Evolutionary conservation across 208 protist genomes (phyloP), one percentile per base, ranked within the genome.

Genomic region (Herpetomonas muscarum): DNA sequence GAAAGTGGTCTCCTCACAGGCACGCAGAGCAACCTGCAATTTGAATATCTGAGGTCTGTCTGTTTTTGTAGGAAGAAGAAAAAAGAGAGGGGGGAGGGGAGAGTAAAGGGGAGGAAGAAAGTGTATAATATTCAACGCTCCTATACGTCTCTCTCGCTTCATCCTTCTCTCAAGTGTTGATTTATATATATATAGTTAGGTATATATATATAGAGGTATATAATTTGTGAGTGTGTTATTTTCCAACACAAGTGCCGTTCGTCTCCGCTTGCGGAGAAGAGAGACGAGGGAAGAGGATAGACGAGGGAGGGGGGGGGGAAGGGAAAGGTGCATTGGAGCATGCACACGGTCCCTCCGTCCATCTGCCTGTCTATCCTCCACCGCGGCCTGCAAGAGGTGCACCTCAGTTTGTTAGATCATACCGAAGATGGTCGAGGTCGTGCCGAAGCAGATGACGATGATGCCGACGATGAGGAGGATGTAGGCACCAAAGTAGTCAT

Each of bases 391-490:
- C 31, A 34, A 10, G 25, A 1, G 26, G 29, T 4, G 17, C 45
- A 10, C 45, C 12, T 28, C 9, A 26, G 5, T 55, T 47, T 42
- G 36, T 22, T 39, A 55, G 15, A 85, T 54, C 49, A 76, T 15
- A 52, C 55, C 59, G 44, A 78, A 83, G 36, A 92, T 81, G 37
- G 85, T 54, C 21, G 68, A 67, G 31, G 60, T 74, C 2, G 85
- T 92, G 63, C 85, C 85, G 57, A 89, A 88, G 26, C 82, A 72
- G 19, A 89, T 46, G 13, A 74, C 78, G 9, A 89, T 63, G 0
- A 89, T 79, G n/a, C 85, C 85, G 37, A 64, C 67, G 26, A 88
- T 62, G 28, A 88, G 42, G 31, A 89, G 45, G 10, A 78, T 22
- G 42, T 75, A 66, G 60, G 67, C 77, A 24, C 70, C 71, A 42